phyloP scores from a whole-genome alignment of 371 early-diverging fungal genomes.

The Lichtheimia ornata region DNA sequence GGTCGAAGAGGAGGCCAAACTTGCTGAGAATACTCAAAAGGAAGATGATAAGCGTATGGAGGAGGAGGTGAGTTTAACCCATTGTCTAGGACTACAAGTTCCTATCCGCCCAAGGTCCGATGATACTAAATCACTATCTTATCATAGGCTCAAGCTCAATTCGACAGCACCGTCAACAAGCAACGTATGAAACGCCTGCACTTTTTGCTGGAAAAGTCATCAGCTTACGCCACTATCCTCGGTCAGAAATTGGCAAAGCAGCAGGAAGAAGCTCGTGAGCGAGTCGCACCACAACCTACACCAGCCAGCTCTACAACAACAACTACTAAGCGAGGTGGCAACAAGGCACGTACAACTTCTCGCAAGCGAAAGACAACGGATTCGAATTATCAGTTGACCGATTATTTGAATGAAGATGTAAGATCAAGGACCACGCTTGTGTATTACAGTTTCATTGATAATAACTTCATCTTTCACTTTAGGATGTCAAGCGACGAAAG shows the following conservation, averaged over 20 bases:
- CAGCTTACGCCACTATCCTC: constrained; percentile 81
- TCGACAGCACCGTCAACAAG: constrained; percentile 58
- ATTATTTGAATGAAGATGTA: constrained; percentile 62
- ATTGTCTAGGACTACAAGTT: background rate
- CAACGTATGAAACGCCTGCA: constrained; percentile 77
- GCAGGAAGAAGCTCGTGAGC: constrained; percentile 69
- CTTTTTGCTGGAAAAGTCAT: constrained; percentile 81
- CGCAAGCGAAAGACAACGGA: constrained; percentile 49
- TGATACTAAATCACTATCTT: background rate
- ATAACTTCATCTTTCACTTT: background rate
- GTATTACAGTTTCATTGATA: background rate
- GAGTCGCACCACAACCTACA: constrained; percentile 24
- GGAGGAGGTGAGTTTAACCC: constrained; percentile 38
- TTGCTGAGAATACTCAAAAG: constrained; percentile 41
- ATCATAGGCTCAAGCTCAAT: constrained; percentile 58
- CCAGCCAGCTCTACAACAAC: background rate
- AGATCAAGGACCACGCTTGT: background rate
- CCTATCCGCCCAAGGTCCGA: background rate
- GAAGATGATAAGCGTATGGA: constrained; percentile 51
- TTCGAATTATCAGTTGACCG: constrained; percentile 55
- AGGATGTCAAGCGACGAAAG: constrained; percentile 50
- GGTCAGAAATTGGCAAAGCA: constrained; percentile 77
- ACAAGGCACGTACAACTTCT: constrained; percentile 12
- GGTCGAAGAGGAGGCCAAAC: constrained; percentile 52
- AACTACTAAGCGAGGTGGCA: constrained; percentile 20